These are phyloP conservation scores for Pilasporangium apinafurcum DNA, from an alignment of 352 stramenopile species.

Conservation along the genomic window DNA sequence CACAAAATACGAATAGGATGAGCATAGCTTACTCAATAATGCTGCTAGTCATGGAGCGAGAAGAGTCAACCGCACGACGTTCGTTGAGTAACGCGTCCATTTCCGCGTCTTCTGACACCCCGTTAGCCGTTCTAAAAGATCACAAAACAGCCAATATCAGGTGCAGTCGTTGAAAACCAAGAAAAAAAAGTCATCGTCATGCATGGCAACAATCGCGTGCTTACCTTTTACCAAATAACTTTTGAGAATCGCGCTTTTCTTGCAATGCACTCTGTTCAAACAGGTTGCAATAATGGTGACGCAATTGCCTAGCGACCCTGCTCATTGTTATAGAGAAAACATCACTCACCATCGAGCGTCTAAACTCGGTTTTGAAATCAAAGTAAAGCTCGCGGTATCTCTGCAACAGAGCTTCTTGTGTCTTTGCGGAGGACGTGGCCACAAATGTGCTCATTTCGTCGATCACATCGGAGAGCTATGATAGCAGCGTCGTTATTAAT, in stretches of 20 bases:
- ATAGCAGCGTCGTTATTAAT: background rate
- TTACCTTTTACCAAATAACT: conserved; percentile 81
- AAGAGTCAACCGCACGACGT: conserved; percentile 71
- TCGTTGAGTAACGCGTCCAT: conserved; percentile 81
- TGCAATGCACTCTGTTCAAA: conserved; percentile 59
- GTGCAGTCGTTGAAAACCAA: background rate
- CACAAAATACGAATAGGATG: conserved; percentile 16
- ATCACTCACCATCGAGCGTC: conserved; percentile 66
- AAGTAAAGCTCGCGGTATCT: conserved; percentile 96
- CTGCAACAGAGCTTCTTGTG: conserved; percentile 87
- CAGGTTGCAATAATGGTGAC: background rate
- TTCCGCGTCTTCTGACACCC: conserved; percentile 50
- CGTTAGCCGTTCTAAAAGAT: conserved; percentile 29
- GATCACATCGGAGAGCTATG: conserved; percentile 76
- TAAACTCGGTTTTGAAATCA: conserved; percentile 94
- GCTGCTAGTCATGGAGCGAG: conserved; percentile 69
- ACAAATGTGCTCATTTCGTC: conserved; percentile 80
- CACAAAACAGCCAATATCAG: background rate
- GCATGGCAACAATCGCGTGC: no score
- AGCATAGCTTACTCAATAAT: conserved; percentile 73
- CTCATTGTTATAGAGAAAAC: background rate
- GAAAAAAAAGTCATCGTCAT: background rate
- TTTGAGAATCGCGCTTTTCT: conserved; percentile 78
- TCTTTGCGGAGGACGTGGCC: conserved; percentile 65
- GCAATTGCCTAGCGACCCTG: no score